Base-by-base conservation (phyloP, 2,329 filamentous ascomycete genomes). In the Talaromyces atroroseus region DNA sequence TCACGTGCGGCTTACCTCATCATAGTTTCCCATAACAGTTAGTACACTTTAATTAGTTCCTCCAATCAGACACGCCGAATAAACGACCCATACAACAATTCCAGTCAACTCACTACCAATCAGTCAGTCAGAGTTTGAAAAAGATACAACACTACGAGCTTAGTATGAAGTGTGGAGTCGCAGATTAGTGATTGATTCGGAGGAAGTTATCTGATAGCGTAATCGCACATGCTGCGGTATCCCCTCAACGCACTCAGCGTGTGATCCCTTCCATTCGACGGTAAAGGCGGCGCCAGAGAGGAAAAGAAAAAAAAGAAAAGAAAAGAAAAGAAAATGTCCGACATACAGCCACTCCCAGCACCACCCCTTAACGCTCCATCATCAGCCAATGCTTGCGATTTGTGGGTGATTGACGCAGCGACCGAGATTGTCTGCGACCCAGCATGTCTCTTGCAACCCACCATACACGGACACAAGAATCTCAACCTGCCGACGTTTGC, bases 401-500 rank as follows among this genome's bases (percentile, higher is more conserved):
- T 64, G 7, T 58, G 52, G 18, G 60, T 61, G 38, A 58, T 64
- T 38, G 61, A 65, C 49, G 62, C 62, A 16, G 60, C 63, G 5
- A 59, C 57, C 24, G 61, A 64, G 20, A 64, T 64, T 16, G 59
- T 63, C 12, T 54, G 60, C 10, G 58, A 60, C 14, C 58, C 62
- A n/a, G 47, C 50, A 14, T 54, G 47, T 23, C 60, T 65, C 16
- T 49, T 65, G 11, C 54, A 63, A 20, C 63, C 63, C 10, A 56
- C 61, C n/a, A 54, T 62, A 36, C 58, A 60, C 21, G 63, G 63
- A 20, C 60, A 64, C 46, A 61, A 65, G 46, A 44, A 49, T n/a
- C 59, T 65, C 54, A 64, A 64, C 47, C 56, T 64, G 52, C 62
- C 63, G 14, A 64, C 62, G 0, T 63, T 62, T 49, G 61, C 59